Base-by-base conservation (phyloP, 2,329 filamentous ascomycete genomes). In the Truncatella angustata region DNA sequence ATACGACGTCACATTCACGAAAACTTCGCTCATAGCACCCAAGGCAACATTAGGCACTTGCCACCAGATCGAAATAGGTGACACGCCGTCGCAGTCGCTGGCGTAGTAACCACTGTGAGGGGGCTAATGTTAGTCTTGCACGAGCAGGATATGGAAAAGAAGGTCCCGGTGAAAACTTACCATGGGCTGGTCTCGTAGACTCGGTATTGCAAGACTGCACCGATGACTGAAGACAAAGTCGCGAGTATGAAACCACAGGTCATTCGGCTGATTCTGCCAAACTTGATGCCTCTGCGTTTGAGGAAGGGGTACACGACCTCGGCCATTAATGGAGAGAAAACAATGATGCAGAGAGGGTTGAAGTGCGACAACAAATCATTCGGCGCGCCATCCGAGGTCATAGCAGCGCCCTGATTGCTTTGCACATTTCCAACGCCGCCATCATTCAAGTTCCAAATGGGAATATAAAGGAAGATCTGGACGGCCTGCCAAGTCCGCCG, bases 321-420 rank as follows among this genome's bases (percentile, higher is more conserved):
- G 23, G 72, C 76, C 63, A 81, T 73, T 43, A 84, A 64, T 0
- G 78, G 79, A 3, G 80, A 76, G 45, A 79, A 69, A n/a, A 86
- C 67, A 54, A 87, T 77, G 54, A 85, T 80, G 23, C 77, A 73
- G 34, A 87, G 66, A 0, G 82, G 77, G 59, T 86, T 82, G 54
- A 86, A 72, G 63, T 84, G 80, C 50, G 73, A 69, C 23, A 87
- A 68, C 7, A 87, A 67, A 62, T 88, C 85, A 61, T 87, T 87
- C 6, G 79, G 79, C 0, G 77, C 75, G 10, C 78, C 76, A 49
- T 77, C 64, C n/a, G 67, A 68, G 6, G 67, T 72, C 68, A 78
- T 76, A 53, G 70, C 66, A 1, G 69, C 73, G 12, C 63, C 69
- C 51, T 72, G 47, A 16, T 50, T 50, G 36, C 35, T 42, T 23